Percentiles rank a stretch among this genome's conserved stretches.
These are phyloP conservation scores for Curvularia spicifera DNA, from an alignment of 2,329 filamentous ascomycete genomes.

Conservation along the genomic window DNA sequence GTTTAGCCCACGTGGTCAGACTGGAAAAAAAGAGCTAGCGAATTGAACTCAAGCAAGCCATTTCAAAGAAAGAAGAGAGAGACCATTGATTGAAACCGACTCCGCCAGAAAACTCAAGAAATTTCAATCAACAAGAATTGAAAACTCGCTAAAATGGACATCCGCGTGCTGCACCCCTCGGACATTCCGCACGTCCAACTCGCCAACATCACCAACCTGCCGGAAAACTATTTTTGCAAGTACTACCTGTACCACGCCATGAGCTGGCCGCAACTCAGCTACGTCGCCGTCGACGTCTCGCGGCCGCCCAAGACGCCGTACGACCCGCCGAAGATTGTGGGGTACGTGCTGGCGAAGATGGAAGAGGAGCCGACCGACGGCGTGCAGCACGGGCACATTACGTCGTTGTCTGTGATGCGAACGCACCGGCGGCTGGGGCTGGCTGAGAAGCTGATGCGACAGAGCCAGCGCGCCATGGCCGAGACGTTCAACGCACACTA, in stretches of 20 bases:
- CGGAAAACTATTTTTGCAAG: constrained; percentile 99
- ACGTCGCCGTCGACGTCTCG: constrained; percentile 88
- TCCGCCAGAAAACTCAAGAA: too few relatives aligned
- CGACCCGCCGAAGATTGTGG: constrained; percentile 95
- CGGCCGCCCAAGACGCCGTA: constrained; percentile 78
- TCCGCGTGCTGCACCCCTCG: constrained; percentile 80
- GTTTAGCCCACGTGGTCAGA: background rate
- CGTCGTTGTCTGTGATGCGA: constrained; percentile 91
- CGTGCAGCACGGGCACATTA: constrained; percentile 94
- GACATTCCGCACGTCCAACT: constrained; percentile 94
- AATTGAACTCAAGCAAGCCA: background rate
- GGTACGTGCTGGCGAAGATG: constrained; percentile 99
- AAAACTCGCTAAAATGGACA: constrained; percentile 69
- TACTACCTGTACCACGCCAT: constrained; percentile 99
- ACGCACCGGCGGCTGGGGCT: constrained; percentile 90
- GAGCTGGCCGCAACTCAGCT: constrained; percentile 96
- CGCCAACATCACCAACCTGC: constrained; percentile 97
- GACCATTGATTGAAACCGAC: too few relatives aligned
- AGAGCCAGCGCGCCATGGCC: constrained; percentile 95
- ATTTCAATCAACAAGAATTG: background rate
- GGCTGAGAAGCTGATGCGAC: constrained; percentile 96
- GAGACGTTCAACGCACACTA: constrained; percentile 91
- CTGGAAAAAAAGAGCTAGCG: background rate
- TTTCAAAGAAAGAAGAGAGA: background rate
- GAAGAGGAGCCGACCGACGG: constrained; percentile 95